Conservation (phyloP, 2,329 filamentous ascomycete genomes). For the Myriosclerotinia scirpicola region DNA sequence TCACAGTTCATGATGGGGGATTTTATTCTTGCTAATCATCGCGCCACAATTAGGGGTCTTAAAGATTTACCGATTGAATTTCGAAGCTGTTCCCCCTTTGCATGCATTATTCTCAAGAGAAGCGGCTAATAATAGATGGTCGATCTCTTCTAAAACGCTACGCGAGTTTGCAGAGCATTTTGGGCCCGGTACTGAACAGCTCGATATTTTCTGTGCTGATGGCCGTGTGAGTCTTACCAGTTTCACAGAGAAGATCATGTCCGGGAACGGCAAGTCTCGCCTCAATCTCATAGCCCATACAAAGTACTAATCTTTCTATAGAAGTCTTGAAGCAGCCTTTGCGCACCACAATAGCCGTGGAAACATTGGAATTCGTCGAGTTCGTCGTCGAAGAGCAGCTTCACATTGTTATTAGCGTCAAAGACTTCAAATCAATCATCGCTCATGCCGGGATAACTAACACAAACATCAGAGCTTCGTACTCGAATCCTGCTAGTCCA, state of each 20-base stretch:
- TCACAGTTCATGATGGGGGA: background rate
- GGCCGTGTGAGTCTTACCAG: constrained; percentile 73
- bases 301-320: constrained; percentile 38
- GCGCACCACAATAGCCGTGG: constrained; percentile 75
- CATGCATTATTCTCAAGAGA: constrained; percentile 72
- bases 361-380: constrained; percentile 73
- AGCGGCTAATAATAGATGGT: constrained; percentile 68
- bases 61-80: constrained; percentile 74
- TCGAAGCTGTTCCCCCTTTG: constrained; percentile 71
- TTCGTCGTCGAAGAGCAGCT: constrained; percentile 73
- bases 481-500: constrained; percentile 69
- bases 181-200: constrained; percentile 74
- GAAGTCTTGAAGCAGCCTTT: constrained; percentile 78
- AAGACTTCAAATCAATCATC: constrained; percentile 78
- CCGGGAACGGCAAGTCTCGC: constrained; percentile 55
- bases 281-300: constrained; percentile 23
- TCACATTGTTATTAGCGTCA: constrained; percentile 78
- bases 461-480: constrained; percentile 64
- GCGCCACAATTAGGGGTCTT: constrained; percentile 56
- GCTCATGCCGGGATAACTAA: constrained; percentile 70
- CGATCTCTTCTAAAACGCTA: constrained; percentile 67
- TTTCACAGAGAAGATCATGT: constrained; percentile 76
- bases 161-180: constrained; percentile 79
- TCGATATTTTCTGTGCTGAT: constrained; percentile 74
- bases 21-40: constrained; percentile 16